phyloP scores from a whole-genome alignment of 768 basidiomycete species.

The Exidia glandulosa region DNA sequence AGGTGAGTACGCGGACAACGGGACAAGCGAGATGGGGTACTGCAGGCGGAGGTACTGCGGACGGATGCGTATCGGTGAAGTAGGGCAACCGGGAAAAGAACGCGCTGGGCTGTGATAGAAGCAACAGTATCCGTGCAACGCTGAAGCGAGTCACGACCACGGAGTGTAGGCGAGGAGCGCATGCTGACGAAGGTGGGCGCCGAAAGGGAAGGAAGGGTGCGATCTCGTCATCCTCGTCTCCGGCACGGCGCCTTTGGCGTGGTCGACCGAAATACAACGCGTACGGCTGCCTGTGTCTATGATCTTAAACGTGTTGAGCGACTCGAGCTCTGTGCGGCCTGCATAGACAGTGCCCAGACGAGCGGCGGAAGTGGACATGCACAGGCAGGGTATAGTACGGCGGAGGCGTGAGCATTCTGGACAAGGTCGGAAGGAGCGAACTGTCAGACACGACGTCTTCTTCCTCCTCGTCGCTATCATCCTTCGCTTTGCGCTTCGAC shows the following conservation, averaged over 20 bases:
- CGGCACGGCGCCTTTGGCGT: constrained; percentile 17
- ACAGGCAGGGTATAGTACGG: neutral
- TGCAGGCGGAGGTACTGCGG: too few relatives aligned
- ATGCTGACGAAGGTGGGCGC: too few relatives aligned
- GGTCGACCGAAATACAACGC: constrained; percentile 15
- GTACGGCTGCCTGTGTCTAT: constrained; percentile 15
- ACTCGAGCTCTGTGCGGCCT: constrained; percentile 11
- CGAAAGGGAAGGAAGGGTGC: too few relatives aligned
- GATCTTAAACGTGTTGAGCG: constrained; percentile 11
- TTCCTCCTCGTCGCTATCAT: constrained; percentile 14
- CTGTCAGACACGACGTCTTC: constrained; percentile 14
- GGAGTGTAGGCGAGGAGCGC: too few relatives aligned
- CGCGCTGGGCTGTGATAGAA: too few relatives aligned
- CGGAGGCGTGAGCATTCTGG: constrained; percentile 13
- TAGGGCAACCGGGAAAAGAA: too few relatives aligned
- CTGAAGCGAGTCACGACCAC: too few relatives aligned
- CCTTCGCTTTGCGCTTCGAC: neutral
- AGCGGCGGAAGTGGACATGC: neutral
- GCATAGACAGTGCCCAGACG: too few relatives aligned
- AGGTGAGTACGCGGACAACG: too few relatives aligned
- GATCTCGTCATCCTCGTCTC: constrained; percentile 15
- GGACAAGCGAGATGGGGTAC: too few relatives aligned
- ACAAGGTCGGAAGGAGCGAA: constrained; percentile 12
- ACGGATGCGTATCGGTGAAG: too few relatives aligned
- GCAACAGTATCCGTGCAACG: too few relatives aligned